Conservation (phyloP, 371 early-diverging fungal species). For the Actinomortierella ambigua region DNA sequence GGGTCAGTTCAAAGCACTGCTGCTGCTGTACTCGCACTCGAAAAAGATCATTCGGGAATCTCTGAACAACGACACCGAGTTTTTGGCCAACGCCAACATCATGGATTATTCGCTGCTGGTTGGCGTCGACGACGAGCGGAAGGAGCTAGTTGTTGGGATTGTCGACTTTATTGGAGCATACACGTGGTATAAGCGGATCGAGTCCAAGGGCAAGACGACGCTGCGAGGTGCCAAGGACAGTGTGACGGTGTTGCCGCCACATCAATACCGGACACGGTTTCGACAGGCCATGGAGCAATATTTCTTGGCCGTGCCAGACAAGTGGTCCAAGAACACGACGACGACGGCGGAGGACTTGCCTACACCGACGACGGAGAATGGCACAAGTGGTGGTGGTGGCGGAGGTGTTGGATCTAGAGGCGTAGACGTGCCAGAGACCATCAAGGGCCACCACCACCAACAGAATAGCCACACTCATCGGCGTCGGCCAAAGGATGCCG, state of each 20-base stretch:
- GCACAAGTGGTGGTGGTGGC: conserved; percentile 20
- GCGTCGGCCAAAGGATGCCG: conserved; percentile 12
- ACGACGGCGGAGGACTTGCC: too few species aligned
- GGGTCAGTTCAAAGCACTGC: conserved; percentile 48
- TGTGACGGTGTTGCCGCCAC: conserved; percentile 91
- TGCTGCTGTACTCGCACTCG: conserved; percentile 70
- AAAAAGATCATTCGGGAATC: conserved; percentile 77
- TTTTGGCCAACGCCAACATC: conserved; percentile 82
- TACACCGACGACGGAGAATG: too few species aligned
- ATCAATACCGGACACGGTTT: conserved; percentile 87
- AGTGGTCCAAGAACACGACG: conserved; percentile 43
- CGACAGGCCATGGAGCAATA: conserved; percentile 84
- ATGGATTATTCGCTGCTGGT: conserved; percentile 95
- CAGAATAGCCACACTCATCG: conserved; percentile 1
- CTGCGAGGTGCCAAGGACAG: conserved; percentile 68
- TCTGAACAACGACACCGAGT: conserved; percentile 84
- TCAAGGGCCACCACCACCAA: not conserved
- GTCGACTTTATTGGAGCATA: conserved; percentile 96
- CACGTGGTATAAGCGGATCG: conserved; percentile 95
- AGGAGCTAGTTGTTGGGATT: conserved; percentile 90
- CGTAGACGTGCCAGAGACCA: too few species aligned
- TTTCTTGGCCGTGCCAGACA: conserved; percentile 73
- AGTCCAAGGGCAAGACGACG: conserved; percentile 90
- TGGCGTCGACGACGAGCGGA: conserved; percentile 79
- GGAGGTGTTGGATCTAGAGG: conserved; percentile 6